Base-by-base conservation (phyloP, 2,329 filamentous ascomycete species). In the Cladobotryum protrusum region DNA sequence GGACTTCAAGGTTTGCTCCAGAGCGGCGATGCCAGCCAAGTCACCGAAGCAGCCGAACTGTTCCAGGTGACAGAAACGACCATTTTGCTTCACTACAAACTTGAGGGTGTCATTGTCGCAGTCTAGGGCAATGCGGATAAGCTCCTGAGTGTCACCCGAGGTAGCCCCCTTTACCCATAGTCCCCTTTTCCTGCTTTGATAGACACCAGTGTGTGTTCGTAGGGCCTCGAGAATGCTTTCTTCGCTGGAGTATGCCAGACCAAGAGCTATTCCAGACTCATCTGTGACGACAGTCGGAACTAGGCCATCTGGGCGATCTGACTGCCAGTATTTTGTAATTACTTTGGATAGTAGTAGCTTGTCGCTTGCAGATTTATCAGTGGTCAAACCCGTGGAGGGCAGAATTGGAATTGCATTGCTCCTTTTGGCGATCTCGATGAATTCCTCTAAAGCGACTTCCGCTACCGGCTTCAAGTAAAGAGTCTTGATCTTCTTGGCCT, bases 151-250 rank as follows among this genome's bases (percentile, higher is more conserved):
- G 66, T 97, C 91, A 13, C 93, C 93, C 48, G 92, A 97, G 8
- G 87, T 93, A 47, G 91, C 88, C 5, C 93, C 93, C 73, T 99
- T 99, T 69, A 95, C 86, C 93, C 93, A 99, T 24, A 99, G 71
- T 1, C 93, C 93, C 41, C 93, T 82, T 75, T 96, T 97, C 47
- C 93, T 81, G 72, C 92, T 97, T 70, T 96, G 90, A 67, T 99
- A 99, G 35, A 97, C 92, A 32, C 93, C 91, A 1, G 74, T 75
- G 59, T 78, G 74, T 5, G 89, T 95, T 61, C 81, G 82, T 53
- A 99, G 66, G 35, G 92, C 92, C 71, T 95, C 92, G 8, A 83
- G 76, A 33, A 99, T 83, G 65, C 92, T 97, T 67, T 95, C 88
- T 55, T 87, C 82, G 63, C 88, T 96, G 69, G 91, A 96, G 75